These are phyloP conservation scores for Naganishia vishniacii DNA, from an alignment of 768 basidiomycete genomes.

Conservation along the genomic window DNA sequence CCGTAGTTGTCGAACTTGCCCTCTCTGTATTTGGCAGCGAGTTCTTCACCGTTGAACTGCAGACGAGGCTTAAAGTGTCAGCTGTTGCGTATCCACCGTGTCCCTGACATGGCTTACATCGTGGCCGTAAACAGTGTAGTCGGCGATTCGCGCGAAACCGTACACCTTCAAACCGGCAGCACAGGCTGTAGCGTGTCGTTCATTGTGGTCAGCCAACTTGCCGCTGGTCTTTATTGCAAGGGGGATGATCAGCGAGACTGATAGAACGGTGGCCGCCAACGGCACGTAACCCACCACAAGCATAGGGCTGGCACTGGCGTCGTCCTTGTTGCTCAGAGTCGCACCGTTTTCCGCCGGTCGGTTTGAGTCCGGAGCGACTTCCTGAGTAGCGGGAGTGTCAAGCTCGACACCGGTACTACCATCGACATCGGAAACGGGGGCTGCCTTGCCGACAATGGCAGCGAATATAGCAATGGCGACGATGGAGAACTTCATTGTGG, in stretches of 20 bases:
- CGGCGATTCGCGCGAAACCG: conserved; percentile 5
- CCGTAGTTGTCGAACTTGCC: conserved; percentile 18
- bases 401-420: no score
- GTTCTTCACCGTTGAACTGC: not conserved
- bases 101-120: not conserved
- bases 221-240: no score
- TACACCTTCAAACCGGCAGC: conserved; percentile 14
- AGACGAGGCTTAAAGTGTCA: not conserved
- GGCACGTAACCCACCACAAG: not conserved
- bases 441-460: not conserved
- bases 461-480: not conserved
- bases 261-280: no score
- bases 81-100: not conserved
- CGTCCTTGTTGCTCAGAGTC: not conserved
- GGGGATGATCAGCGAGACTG: no score
- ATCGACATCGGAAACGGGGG: not conserved
- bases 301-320: not conserved
- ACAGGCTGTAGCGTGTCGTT: not conserved
- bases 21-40: not conserved
- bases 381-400: not conserved
- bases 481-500: not conserved
- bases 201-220: not conserved
- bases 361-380: not conserved
- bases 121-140: conserved; percentile 1
- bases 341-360: not conserved